These are phyloP conservation scores for Myxozyma neglecta DNA, from an alignment of 805 yeast species.

Conservation along the genomic window DNA sequence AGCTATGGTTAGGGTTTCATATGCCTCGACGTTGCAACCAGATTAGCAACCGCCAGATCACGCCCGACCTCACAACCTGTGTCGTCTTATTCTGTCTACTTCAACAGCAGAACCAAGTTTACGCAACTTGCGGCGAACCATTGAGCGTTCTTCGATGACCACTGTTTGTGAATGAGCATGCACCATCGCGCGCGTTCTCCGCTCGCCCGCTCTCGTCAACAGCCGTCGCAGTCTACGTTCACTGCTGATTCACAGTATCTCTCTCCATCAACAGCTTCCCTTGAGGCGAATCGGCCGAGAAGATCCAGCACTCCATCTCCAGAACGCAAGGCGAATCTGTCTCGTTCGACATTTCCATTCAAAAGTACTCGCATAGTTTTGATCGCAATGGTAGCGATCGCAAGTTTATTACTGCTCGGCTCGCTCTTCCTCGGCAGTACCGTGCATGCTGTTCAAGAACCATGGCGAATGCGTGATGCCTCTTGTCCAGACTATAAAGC, in stretches of 20 bases:
- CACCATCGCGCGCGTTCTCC: slow-evolving; percentile 27
- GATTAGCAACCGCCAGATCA: too few species aligned
- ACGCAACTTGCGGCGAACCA: not conserved
- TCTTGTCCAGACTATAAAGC: slow-evolving; percentile 28
- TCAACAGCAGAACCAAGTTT: not conserved
- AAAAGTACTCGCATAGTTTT: not conserved
- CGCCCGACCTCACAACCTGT: not conserved
- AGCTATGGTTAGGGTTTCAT: not conserved
- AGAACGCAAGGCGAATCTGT: slow-evolving; percentile 5
- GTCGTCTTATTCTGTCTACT: not conserved
- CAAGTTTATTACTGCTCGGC: slow-evolving; percentile 5
- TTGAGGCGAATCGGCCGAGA: not conserved
- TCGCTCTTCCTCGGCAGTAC: slow-evolving; percentile 3
- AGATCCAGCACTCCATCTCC: slow-evolving; percentile 7
- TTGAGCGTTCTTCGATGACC: not conserved
- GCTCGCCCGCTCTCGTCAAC: slow-evolving; percentile 8
- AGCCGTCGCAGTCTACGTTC: not conserved
- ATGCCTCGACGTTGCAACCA: too few species aligned
- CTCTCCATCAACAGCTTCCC: not conserved
- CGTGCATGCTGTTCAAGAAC: slow-evolving; percentile 23
- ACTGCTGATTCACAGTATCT: slow-evolving; percentile 2
- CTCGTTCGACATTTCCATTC: not conserved
- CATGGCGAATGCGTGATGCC: slow-evolving; percentile 28
- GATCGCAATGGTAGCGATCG: slow-evolving; percentile 1
- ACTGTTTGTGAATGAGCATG: slow-evolving; percentile 6